Conservation (phyloP, 768 basidiomycete species). For the Mycena albidolilacea region DNA sequence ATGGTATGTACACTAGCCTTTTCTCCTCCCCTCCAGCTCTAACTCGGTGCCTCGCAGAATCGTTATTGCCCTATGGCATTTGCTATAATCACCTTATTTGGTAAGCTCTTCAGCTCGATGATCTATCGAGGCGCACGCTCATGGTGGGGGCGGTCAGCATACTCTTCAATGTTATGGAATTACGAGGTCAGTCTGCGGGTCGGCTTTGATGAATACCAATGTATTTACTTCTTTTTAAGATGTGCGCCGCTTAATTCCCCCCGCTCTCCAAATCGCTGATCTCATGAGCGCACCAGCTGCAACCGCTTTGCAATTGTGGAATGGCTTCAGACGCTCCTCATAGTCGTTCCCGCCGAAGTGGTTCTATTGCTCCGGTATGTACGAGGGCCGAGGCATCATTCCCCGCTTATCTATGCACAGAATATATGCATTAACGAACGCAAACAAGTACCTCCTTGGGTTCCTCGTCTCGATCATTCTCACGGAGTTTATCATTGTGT, state of each 20-base stretch:
- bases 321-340: constrained; percentile 48
- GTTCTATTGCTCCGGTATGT: constrained; percentile 46
- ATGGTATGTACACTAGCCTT: constrained; percentile 24
- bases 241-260: constrained; percentile 21
- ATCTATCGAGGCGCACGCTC: background rate
- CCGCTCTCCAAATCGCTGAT: background rate
- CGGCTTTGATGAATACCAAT: background rate
- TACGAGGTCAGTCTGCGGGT: constrained; percentile 33
- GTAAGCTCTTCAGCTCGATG: constrained; percentile 26
- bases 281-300: constrained; percentile 38
- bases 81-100: constrained; percentile 46
- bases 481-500: constrained; percentile 43
- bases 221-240: constrained; percentile 12
- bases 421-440: constrained; percentile 42
- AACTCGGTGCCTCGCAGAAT: constrained; percentile 31
- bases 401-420: constrained; percentile 22
- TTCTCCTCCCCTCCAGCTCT: background rate
- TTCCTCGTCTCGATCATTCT: constrained; percentile 42
- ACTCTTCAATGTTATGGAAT: constrained; percentile 45
- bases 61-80: constrained; percentile 47
- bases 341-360: constrained; percentile 46
- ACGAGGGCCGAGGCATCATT: background rate
- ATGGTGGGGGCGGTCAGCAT: constrained; percentile 38
- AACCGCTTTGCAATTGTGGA: constrained; percentile 49
- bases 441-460: constrained; percentile 30